Percentiles rank a stretch among this genome's conserved stretches.
phyloP scores from a whole-genome alignment of 495 filamentous ascomycete genomes.

The Aspergillus baeticus region DNA sequence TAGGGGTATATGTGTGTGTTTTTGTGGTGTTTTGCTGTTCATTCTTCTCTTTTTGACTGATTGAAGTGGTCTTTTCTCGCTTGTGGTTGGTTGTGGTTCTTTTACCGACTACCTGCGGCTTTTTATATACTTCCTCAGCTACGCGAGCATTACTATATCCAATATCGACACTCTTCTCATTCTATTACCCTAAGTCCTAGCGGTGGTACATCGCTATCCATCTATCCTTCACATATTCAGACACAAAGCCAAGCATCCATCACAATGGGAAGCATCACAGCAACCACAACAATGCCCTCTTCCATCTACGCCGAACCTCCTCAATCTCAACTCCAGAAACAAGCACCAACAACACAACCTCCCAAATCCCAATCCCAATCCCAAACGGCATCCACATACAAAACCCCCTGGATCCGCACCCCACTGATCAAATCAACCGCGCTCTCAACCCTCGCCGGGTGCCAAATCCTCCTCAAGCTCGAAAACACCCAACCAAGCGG shows the following conservation, averaged over 20 bases:
- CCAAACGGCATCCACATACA: constrained; percentile 29
- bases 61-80: neutral
- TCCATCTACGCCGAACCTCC: too few species aligned
- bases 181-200: too few species aligned
- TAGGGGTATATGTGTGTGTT: neutral
- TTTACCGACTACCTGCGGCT: neutral
- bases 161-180: neutral
- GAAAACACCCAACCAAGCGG: constrained; percentile 91
- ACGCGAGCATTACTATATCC: neutral
- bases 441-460: constrained; percentile 71
- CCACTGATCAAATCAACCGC: constrained; percentile 66
- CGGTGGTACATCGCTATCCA: too few species aligned
- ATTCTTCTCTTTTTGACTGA: constrained; percentile 1
- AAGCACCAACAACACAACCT: constrained; percentile 16
- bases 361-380: constrained; percentile 31
- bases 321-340: neutral
- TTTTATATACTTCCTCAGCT: neutral
- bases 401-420: constrained; percentile 67
- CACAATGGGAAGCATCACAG: constrained; percentile 27
- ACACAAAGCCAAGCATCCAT: neutral
- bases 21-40: constrained; percentile 5
- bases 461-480: constrained; percentile 86
- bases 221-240: too few species aligned
- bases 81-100: too few species aligned
- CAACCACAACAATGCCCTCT: neutral